Base-by-base conservation (phyloP, 1,284 basidiomycete species). In the Heterobasidion parviporum region DNA sequence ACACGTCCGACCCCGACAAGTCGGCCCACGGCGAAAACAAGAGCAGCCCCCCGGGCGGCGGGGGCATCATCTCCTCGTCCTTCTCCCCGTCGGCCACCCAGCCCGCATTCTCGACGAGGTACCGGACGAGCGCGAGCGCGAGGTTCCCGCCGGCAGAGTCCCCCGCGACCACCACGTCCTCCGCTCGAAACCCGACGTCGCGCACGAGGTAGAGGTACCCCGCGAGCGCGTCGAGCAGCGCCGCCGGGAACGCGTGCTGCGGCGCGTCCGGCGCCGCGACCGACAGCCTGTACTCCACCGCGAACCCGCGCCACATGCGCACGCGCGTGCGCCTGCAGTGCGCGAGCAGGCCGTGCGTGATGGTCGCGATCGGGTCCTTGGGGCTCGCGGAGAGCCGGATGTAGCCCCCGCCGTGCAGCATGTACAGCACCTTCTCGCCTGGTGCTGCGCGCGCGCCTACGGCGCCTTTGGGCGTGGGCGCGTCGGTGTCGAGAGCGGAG, bases 1-100 rank as follows among this genome's bases (percentile, higher is more conserved):
- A 54, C 16, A 63, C 57, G 58, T 74, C 68, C 10, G 70, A 70
- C 2, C 54, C 55, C 26, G 72, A 66, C 3, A 82, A 59, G 61
- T 87, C 83, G 18, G 64, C 64, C 82, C 80, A 83, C 0, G 82
- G 82, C 1, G 82, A 83, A 54, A 81, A 69, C 8, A 81, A 70
- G 36, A 86, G 66, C n/a, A 85, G 67, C n/a, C 33, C 74, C 36
- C 75, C 73, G 2, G 83, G 82, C 43, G 74, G 70, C 12, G 62
- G 61, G n/a, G 76, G 74, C 7, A 79, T 10, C 38, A 8, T 41
- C 38, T n/a, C 38, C n/a, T n/a, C 38, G 61, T 2, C 34, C 15
- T 35, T 34, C 34, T 48, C 46, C 2, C 46, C 46, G 46, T 48
- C 46, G 49, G 15, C 49, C 20, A 10, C 54, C 18, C 48, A 47